Conservation (phyloP, 2,329 filamentous ascomycete genomes). For the Alternaria postmessia region DNA sequence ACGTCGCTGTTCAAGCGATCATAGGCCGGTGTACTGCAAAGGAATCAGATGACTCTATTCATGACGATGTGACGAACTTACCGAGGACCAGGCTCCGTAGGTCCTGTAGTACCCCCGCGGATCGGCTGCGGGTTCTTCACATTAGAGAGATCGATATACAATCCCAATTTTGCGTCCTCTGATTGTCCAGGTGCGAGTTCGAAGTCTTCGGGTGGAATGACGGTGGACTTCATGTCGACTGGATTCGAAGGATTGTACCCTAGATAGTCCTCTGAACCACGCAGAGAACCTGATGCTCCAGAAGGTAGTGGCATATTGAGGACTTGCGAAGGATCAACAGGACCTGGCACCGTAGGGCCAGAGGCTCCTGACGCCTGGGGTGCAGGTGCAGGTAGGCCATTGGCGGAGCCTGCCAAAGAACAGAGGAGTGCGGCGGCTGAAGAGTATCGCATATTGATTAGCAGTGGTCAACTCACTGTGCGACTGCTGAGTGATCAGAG, state of each 20-base stretch:
- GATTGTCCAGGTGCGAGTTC: slow-evolving; percentile 49
- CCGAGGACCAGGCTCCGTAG: no score
- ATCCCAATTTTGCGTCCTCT: slow-evolving; percentile 47
- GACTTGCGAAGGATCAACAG: slow-evolving; percentile 18
- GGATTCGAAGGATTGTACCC: slow-evolving; percentile 47
- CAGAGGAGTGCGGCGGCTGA: slow-evolving; percentile 1
- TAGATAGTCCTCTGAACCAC: slow-evolving; percentile 42
- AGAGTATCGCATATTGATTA: slow-evolving; percentile 3
- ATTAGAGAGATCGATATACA: slow-evolving; percentile 49
- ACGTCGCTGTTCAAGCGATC: slow-evolving; percentile 53
- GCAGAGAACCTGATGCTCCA: slow-evolving; percentile 47
- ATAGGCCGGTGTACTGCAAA: slow-evolving; percentile 24
- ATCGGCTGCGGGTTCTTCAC: no score
- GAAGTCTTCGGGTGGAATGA: slow-evolving; percentile 47
- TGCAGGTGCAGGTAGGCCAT: slow-evolving; percentile 12
- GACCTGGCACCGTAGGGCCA: slow-evolving; percentile 3
- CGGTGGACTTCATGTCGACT: slow-evolving; percentile 42
- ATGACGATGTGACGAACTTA: accelerated
- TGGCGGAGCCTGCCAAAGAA: slow-evolving; percentile 6
- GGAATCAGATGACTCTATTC: no score
- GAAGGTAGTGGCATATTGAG: slow-evolving; percentile 30
- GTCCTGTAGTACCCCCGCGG: no score
- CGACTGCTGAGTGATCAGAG: no score
- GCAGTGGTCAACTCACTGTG: no score
- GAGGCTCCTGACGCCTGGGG: slow-evolving; percentile 14